phyloP scores from a whole-genome alignment of 805 yeast genomes.

The Dipodascopsis uninucleata region DNA sequence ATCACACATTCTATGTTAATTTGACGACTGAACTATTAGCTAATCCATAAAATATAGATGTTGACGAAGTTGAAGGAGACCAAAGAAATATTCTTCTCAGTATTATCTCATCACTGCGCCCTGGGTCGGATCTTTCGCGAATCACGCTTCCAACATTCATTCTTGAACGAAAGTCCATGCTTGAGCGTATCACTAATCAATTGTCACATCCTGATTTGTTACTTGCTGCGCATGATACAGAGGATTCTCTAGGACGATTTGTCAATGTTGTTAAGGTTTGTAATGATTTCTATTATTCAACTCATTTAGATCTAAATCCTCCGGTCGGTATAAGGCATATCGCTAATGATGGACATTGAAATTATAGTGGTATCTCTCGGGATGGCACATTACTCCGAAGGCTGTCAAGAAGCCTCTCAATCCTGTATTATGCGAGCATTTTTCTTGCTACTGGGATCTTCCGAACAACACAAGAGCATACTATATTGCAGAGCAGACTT shows the following conservation, averaged over 20 bases:
- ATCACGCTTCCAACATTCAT: conserved; percentile 95
- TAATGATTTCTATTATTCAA: background rate
- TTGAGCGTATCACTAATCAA: conserved; percentile 89
- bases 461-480: conserved; percentile 67
- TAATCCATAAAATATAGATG: too few relatives aligned
- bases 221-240: conserved; percentile 58
- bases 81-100: conserved; percentile 83
- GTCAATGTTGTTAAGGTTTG: conserved; percentile 54
- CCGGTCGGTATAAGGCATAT: too few relatives aligned
- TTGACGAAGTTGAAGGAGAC: conserved; percentile 88
- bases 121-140: conserved; percentile 84
- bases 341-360: too few relatives aligned
- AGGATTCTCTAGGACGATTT: conserved; percentile 66
- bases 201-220: conserved; percentile 71
- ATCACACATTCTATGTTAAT: too few relatives aligned
- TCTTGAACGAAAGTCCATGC: conserved; percentile 90
- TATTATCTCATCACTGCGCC: conserved; percentile 85
- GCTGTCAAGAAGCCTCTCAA: conserved; percentile 97
- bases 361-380: conserved; percentile 74
- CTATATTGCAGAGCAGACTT: conserved; percentile 89
- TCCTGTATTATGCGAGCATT: conserved; percentile 90
- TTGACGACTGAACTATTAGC: too few relatives aligned
- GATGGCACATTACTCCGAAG: conserved; percentile 98
- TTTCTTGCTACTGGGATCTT: conserved; percentile 88
- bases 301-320: too few relatives aligned